Conservation (phyloP, 1,139 yeast species). For the Nakaseomyces delphensis region DNA sequence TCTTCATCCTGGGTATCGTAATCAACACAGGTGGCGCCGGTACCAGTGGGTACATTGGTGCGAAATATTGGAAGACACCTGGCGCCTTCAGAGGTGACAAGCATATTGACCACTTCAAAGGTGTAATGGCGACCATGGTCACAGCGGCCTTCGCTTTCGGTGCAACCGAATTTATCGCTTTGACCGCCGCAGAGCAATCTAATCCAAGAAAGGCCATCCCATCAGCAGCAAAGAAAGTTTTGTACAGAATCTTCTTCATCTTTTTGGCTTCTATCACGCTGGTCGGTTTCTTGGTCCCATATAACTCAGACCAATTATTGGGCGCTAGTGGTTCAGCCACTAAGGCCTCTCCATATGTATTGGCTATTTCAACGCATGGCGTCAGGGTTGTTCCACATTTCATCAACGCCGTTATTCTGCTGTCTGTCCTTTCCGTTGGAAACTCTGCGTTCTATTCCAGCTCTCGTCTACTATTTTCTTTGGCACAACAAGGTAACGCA, state of each 20-base stretch:
- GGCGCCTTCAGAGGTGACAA: slow-evolving; percentile 42
- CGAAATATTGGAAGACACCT: slow-evolving; percentile 50
- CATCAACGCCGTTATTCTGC: slow-evolving; percentile 42
- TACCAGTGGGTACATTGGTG: slow-evolving; percentile 53
- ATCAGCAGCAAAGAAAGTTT: slow-evolving; percentile 64
- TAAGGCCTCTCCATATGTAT: slow-evolving; percentile 65
- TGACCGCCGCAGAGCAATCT: slow-evolving; percentile 82
- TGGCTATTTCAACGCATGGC: slow-evolving; percentile 62
- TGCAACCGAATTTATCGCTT: slow-evolving; percentile 74
- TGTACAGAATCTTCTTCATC: slow-evolving; percentile 61
- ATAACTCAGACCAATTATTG: slow-evolving; percentile 41
- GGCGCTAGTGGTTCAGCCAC: slow-evolving; percentile 39
- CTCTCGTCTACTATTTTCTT: slow-evolving; percentile 49
- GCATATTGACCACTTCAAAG: slow-evolving; percentile 46
- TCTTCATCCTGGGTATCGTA: slow-evolving; percentile 55
- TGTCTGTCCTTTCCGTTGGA: slow-evolving; percentile 44
- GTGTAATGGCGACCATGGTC: slow-evolving; percentile 74
- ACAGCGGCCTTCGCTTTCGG: slow-evolving; percentile 84
- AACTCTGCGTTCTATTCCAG: slow-evolving; percentile 49
- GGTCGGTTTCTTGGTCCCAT: slow-evolving; percentile 64
- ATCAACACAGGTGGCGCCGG: slow-evolving; percentile 64
- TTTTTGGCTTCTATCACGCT: slow-evolving; percentile 54
- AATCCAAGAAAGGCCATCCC: slow-evolving; percentile 72
- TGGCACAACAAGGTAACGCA: slow-evolving; percentile 51
- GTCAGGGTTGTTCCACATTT: slow-evolving; percentile 45